phyloP scores from a whole-genome alignment of 2,329 filamentous ascomycete species.

The Diaporthe humulicola region DNA sequence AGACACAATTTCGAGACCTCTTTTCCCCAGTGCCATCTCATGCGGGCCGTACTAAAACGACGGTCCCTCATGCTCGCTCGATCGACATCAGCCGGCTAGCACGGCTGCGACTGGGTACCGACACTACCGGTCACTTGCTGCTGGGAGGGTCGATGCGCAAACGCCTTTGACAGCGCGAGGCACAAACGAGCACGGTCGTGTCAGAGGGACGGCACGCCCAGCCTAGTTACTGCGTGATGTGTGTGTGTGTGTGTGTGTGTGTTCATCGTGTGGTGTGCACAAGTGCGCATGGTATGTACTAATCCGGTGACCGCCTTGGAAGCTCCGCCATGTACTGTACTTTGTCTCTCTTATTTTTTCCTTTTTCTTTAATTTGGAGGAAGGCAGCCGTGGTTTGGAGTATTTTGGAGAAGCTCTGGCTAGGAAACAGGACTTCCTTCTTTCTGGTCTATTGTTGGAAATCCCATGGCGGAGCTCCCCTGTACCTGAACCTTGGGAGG shows the following conservation, averaged over 20 bases:
- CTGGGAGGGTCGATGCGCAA: not conserved
- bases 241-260: not conserved
- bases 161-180: not conserved
- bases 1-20: not conserved
- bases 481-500: slow-evolving; percentile 1
- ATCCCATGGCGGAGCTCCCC: slow-evolving; percentile 6
- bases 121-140: not conserved
- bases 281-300: not conserved
- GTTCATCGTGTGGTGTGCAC: not conserved
- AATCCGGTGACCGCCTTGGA: not conserved
- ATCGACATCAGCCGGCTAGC: not conserved
- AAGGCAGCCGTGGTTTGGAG: not conserved
- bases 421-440: not conserved
- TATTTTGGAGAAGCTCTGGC: slow-evolving; percentile 23
- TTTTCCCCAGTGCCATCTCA: not conserved
- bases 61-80: slow-evolving; percentile 8
- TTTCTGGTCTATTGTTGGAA: slow-evolving; percentile 32
- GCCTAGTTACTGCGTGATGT: slow-evolving; percentile 1
- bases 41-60: slow-evolving; percentile 22
- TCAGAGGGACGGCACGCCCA: slow-evolving; percentile 14
- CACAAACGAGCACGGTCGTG: slow-evolving; percentile 6
- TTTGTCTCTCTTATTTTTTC: not conserved
- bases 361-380: not conserved
- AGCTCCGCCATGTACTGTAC: slow-evolving; percentile 6
- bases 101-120: not conserved